A percentile compares a stretch with the other conserved stretches of the same genome.
Conservation (phyloP, 1,284 basidiomycete genomes). For the Testicularia cyperi region DNA sequence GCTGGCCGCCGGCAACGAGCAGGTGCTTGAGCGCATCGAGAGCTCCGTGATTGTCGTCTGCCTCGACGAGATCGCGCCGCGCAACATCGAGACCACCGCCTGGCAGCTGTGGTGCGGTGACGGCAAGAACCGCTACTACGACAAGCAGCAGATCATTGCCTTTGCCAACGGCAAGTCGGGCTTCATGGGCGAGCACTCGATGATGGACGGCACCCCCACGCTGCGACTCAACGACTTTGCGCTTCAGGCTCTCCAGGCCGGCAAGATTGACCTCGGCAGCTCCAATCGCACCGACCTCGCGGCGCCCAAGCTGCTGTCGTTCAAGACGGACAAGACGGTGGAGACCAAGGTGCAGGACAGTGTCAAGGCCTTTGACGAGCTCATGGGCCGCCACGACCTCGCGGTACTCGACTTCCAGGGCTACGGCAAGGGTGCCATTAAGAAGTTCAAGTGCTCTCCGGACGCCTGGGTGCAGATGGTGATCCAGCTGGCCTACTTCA, state of each 20-base stretch:
- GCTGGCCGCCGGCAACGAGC: constrained; percentile 70
- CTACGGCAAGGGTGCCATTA: constrained; percentile 87
- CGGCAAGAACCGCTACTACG: constrained; percentile 89
- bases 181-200: constrained; percentile 92
- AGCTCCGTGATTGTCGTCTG: constrained; percentile 84
- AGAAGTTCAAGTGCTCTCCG: constrained; percentile 83
- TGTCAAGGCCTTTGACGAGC: constrained; percentile 72
- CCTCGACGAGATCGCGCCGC: constrained; percentile 77
- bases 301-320: constrained; percentile 71
- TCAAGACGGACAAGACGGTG: constrained; percentile 69
- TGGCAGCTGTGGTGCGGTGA: constrained; percentile 87
- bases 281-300: constrained; percentile 65
- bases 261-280: constrained; percentile 71
- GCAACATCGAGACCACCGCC: constrained; percentile 72
- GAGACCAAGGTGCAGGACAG: constrained; percentile 66
- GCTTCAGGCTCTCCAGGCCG: constrained; percentile 74
- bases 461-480: constrained; percentile 93
- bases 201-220: constrained; percentile 95
- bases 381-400: constrained; percentile 79
- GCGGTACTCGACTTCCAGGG: constrained; percentile 82
- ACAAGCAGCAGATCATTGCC: constrained; percentile 81
- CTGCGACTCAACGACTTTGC: constrained; percentile 93
- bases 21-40: constrained; percentile 79
- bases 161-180: constrained; percentile 85
- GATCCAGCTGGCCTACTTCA: constrained; percentile 90